These are phyloP conservation scores for Microbotryomycetes sp. DNA, from an alignment of 1,284 basidiomycete species.

Conservation along the genomic window DNA sequence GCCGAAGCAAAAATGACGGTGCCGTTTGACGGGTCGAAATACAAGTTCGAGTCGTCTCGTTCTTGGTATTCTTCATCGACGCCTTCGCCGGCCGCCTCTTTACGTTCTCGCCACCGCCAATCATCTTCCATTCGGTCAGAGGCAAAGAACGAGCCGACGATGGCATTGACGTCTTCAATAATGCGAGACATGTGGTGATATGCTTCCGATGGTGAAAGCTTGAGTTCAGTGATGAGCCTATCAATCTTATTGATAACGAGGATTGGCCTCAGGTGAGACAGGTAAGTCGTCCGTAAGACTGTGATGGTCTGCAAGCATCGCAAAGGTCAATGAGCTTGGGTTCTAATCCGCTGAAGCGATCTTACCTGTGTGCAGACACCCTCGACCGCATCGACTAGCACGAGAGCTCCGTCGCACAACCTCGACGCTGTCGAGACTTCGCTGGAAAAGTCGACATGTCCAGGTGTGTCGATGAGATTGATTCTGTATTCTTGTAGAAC, in stretches of 20 bases:
- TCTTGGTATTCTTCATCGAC: constrained; percentile 59
- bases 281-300: constrained; percentile 91
- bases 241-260: constrained; percentile 98
- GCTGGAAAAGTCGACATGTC: constrained; percentile 96
- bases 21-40: constrained; percentile 91
- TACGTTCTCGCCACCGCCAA: constrained; percentile 83
- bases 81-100: constrained; percentile 53
- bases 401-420: constrained; percentile 88
- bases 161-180: constrained; percentile 96
- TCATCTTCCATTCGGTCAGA: constrained; percentile 97
- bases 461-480: constrained; percentile 98
- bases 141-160: constrained; percentile 95
- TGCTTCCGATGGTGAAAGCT: constrained; percentile 82
- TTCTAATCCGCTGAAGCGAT: too few species aligned
- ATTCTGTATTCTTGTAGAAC: constrained; percentile 61
- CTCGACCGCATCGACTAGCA: constrained; percentile 96
- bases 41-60: constrained; percentile 94
- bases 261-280: constrained; percentile 79
- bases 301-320: constrained; percentile 70
- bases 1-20: constrained; percentile 97
- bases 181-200: constrained; percentile 88
- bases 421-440: constrained; percentile 93
- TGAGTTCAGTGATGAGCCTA: constrained; percentile 87
- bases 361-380: constrained; percentile 93
- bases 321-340: neutral